Conservation (phyloP, 2,329 filamentous ascomycete species). For the Neopestalotiopsis rosae region DNA sequence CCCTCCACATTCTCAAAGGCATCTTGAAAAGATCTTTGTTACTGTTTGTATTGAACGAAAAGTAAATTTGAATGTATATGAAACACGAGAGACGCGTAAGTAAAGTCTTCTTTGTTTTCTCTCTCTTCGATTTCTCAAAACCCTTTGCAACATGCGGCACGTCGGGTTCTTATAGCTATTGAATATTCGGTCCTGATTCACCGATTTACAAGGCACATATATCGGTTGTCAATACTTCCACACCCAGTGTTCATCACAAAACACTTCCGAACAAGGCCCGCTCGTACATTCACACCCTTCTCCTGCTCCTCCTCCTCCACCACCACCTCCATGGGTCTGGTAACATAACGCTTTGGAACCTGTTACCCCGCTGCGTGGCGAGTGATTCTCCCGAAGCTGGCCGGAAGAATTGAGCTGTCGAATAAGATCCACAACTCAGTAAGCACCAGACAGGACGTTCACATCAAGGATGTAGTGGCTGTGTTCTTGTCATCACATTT, state of each 20-base stretch:
- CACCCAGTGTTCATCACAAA: not conserved
- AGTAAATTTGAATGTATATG: not conserved
- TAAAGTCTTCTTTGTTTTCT: not conserved
- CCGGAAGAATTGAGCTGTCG: not conserved
- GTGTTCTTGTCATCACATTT: not conserved
- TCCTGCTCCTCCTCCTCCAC: not conserved
- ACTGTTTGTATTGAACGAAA: not conserved
- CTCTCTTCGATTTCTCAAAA: not conserved
- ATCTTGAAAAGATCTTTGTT: conserved; percentile 24
- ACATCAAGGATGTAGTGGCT: not conserved
- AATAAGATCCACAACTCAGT: not conserved
- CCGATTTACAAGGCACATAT: not conserved
- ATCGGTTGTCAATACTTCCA: not conserved
- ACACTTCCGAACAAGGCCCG: not conserved
- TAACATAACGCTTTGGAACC: not conserved
- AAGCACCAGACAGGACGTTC: not conserved
- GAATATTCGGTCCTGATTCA: not conserved
- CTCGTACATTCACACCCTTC: not conserved
- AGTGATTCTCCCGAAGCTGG: not conserved
- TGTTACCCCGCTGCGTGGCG: not conserved
- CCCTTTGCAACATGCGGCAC: not conserved
- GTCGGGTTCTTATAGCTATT: not conserved
- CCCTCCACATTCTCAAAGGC: conserved; percentile 38
- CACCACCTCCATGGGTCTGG: no score
- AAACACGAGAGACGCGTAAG: not conserved